Conservation (phyloP, 345 rosid species). For the Moricandia arvensis region DNA sequence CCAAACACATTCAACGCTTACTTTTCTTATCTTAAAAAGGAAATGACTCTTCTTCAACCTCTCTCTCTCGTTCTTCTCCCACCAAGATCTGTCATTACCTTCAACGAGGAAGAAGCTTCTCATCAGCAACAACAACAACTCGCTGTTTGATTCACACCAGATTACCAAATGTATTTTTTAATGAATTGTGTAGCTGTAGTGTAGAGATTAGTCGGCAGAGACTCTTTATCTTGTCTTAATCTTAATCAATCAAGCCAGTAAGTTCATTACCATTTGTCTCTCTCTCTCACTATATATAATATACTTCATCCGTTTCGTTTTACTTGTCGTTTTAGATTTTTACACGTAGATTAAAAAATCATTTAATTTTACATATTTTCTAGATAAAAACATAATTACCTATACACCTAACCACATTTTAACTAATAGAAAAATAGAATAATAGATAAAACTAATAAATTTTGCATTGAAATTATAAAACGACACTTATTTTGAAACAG, state of each 20-base stretch:
- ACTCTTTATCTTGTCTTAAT: conserved; percentile 29
- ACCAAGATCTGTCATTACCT: conserved; percentile 43
- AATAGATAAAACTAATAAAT: no score
- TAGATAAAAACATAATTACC: no score
- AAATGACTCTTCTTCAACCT: conserved; percentile 59
- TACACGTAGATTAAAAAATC: no score
- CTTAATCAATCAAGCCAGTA: conserved; percentile 31
- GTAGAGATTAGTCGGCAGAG: conserved; percentile 37
- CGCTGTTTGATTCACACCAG: conserved; percentile 44
- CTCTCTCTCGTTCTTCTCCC: conserved; percentile 33
- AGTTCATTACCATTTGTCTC: neutral
- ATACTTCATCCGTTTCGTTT: no score
- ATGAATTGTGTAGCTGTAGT: conserved; percentile 39
- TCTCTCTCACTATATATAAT: neutral
- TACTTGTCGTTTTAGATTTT: no score
- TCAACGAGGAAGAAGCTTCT: conserved; percentile 70
- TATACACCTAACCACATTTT: no score
- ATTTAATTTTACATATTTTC: no score
- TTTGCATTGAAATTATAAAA: no score
- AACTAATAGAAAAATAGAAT: no score
- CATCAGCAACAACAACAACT: conserved; percentile 59
- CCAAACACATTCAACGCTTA: conserved; percentile 77
- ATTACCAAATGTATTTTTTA: neutral
- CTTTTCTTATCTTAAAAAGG: conserved; percentile 61
- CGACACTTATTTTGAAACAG: no score